A percentile compares a stretch with the other conserved stretches of the same genome.
These are phyloP conservation scores for Hydnomerulius pinastri DNA, from an alignment of 768 basidiomycete species.

Conservation along the genomic window DNA sequence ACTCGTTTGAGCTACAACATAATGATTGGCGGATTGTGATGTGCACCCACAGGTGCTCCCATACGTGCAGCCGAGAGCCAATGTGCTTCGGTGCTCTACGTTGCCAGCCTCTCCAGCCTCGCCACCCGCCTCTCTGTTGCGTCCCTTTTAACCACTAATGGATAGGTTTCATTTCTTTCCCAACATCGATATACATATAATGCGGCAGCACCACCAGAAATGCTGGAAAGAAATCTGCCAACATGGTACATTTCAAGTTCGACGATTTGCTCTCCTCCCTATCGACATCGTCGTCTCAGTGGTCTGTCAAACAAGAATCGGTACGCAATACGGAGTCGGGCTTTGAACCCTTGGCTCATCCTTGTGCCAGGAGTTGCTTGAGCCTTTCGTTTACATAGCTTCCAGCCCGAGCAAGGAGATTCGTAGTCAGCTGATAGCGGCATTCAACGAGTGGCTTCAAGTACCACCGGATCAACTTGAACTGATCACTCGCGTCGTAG, in stretches of 20 bases:
- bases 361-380: slow-evolving; percentile 55
- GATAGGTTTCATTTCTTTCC: slow-evolving; percentile 5
- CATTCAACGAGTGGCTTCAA: slow-evolving; percentile 91
- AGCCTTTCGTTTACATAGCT: slow-evolving; percentile 86
- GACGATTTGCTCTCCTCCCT: slow-evolving; percentile 39
- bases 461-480: slow-evolving; percentile 73
- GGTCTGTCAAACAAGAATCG: slow-evolving; percentile 24
- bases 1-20: neutral
- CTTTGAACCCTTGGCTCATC: neutral
- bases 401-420: slow-evolving; percentile 92
- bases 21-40: neutral
- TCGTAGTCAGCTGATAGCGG: slow-evolving; percentile 80
- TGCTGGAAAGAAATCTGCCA: neutral
- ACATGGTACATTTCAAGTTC: slow-evolving; percentile 35
- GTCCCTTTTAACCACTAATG: too few relatives aligned
- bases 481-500: slow-evolving; percentile 77
- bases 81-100: too few relatives aligned
- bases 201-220: neutral
- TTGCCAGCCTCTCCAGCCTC: too few relatives aligned
- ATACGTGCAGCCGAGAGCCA: neutral
- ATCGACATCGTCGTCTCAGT: slow-evolving; percentile 24
- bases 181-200: slow-evolving; percentile 12
- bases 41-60: neutral
- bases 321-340: slow-evolving; percentile 12
- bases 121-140: too few relatives aligned